These are phyloP conservation scores for Balansia obtecta DNA, from an alignment of 2,329 filamentous ascomycete species.

Conservation along the genomic window DNA sequence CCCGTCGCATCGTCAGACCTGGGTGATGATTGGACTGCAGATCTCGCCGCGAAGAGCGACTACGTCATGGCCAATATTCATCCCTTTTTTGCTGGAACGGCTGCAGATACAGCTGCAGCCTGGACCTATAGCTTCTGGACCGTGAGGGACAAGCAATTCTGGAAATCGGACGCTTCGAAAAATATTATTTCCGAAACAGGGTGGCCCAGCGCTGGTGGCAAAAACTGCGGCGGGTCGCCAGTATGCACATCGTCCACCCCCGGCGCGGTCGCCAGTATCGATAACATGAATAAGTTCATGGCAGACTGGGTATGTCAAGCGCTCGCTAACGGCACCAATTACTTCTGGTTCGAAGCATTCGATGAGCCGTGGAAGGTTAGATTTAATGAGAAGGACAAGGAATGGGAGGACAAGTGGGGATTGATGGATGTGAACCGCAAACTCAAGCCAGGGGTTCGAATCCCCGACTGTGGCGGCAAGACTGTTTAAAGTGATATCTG, in stretches of 20 bases:
- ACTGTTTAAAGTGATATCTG: conserved; percentile 29
- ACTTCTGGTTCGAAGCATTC: conserved; percentile 96
- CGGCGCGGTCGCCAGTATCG: conserved; percentile 65
- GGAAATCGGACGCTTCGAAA: conserved; percentile 46
- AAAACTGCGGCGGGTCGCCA: conserved; percentile 48
- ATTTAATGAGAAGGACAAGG: conserved; percentile 55
- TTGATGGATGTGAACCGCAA: conserved; percentile 76
- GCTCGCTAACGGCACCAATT: conserved; percentile 71
- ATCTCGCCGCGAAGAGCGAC: conserved; percentile 60
- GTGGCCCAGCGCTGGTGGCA: conserved; percentile 79
- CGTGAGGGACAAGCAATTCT: conserved; percentile 51
- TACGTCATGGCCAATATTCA: conserved; percentile 95
- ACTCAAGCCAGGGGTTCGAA: conserved; percentile 70
- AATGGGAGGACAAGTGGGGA: conserved; percentile 96
- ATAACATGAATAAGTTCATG: conserved; percentile 79
- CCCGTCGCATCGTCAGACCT: conserved; percentile 82
- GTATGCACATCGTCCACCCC: conserved; percentile 37
- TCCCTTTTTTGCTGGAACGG: conserved; percentile 81
- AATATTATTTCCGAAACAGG: conserved; percentile 86
- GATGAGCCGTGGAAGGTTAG: conserved; percentile 89
- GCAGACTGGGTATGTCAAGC: conserved; percentile 72
- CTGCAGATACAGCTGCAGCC: conserved; percentile 50
- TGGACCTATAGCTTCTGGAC: conserved; percentile 86
- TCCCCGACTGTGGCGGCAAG: conserved; percentile 76
- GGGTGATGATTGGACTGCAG: conserved; percentile 70